Conservation (phyloP, 257 asterid genomes). For the Solanum ossicruentum region DNA sequence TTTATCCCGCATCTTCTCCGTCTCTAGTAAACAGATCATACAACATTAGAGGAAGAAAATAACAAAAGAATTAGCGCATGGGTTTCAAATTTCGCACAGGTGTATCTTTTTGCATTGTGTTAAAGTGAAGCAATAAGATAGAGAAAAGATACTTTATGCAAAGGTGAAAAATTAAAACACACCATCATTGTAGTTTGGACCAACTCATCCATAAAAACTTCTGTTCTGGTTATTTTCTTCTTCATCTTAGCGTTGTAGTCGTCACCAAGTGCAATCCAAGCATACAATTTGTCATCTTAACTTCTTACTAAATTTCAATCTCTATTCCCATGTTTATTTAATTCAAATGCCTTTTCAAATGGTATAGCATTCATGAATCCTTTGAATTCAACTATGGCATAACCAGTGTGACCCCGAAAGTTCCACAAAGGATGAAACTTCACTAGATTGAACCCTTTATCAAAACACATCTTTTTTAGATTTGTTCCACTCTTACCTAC, state of each 20-base stretch:
- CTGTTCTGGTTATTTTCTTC: background rate
- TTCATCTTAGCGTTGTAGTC: conserved; percentile 22
- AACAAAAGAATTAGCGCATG: background rate
- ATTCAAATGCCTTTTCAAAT: conserved; percentile 35
- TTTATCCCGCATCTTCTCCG: conserved; percentile 1
- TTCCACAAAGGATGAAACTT: conserved; percentile 36
- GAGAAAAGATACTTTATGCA: background rate
- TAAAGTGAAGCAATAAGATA: background rate
- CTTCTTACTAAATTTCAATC: conserved; percentile 4
- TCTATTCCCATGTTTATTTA: conserved; percentile 26
- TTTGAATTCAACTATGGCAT: conserved; percentile 34
- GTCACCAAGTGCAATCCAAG: conserved; percentile 56
- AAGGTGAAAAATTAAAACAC: background rate
- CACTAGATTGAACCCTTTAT: conserved; percentile 30
- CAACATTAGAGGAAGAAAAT: background rate
- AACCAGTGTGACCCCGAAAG: conserved; percentile 32
- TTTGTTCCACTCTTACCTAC: conserved; percentile 31
- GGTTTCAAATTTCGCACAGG: background rate
- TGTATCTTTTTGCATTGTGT: background rate
- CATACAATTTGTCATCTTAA: conserved; percentile 3
- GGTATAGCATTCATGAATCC: conserved; percentile 32
- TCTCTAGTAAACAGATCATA: background rate
- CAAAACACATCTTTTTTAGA: conserved; percentile 14
- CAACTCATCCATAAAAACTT: background rate
- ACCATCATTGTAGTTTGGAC: conserved; percentile 13